Evolutionary conservation across 2,329 filamentous ascomycete genomes (phyloP), one percentile per base, ranked within the genome.

Genomic region (Stagonosporopsis cucurbitacearum): DNA sequence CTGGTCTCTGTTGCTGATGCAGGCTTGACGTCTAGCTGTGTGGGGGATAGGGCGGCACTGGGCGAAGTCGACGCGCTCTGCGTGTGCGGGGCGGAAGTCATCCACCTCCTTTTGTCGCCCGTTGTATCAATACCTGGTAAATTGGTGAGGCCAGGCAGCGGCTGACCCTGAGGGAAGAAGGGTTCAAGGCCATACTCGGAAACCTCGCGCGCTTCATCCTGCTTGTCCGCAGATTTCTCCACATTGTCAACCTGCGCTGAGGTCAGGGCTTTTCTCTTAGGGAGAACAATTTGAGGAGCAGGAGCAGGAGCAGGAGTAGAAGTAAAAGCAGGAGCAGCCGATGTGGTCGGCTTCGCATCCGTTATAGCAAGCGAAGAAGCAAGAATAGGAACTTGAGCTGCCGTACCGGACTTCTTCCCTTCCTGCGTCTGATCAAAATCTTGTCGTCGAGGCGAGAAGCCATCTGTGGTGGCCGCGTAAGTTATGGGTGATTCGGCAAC

Each of bases 181-280:
- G 42, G 35, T 5, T 48, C 48, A 22, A 48, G 50, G 23, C 50
- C 41, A 23, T 50, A 44, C 30, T 57, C 54, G 11, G 52, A 54
- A 36, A 51, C 36, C 15, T 36, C 57, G 30, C 58, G 44, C 22
- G 54, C 55, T 42, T 63, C 58, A 36, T 66, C 57, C 36, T 62
- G 59, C 52, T 62, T 64, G 25, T 60, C 56, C 49, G 63, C 62
- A 50, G 57, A 62, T 42, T 63, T 67, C 48, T 67, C 72, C 58
- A 66, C 72, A 53, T 75, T 76, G 60, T 72, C 67, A 69, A 76
- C 70, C 75, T 77, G 75, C 69, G 72, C 74, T 63, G 70, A 61
- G 60, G 75, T 77, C 74, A 80, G 70, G 66, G 76, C 72, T 72
- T 78, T 79, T 60, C 77, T 74, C 59, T 79, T 79, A 28, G 77